Conservation (phyloP, 176 grass and related monocot genomes). For the Alopecurus myosuroides region DNA sequence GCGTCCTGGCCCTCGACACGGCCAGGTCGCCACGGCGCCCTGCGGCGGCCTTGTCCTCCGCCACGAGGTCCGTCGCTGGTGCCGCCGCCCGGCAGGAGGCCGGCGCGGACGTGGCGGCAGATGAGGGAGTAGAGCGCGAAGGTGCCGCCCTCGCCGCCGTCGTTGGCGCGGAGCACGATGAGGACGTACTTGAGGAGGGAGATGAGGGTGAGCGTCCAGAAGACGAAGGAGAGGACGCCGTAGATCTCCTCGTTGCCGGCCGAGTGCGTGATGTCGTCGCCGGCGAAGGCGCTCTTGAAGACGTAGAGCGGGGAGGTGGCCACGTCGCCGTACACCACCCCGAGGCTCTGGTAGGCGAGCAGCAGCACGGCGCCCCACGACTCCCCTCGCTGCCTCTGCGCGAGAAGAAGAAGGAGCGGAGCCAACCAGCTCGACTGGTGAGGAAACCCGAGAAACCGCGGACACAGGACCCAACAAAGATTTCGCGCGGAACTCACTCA, state of each 20-base stretch:
- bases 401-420: not conserved
- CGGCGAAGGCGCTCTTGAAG: conserved; percentile 87
- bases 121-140: conserved; percentile 99
- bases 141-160: conserved; percentile 94
- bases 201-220: conserved; percentile 96
- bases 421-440: not conserved
- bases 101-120: conserved; percentile 79
- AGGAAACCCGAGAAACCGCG: not conserved
- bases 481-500: conserved; percentile 4
- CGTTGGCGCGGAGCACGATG: conserved; percentile 84
- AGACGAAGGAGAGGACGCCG: conserved; percentile 96
- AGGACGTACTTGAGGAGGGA: conserved; percentile 94
- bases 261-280: conserved; percentile 84
- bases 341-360: conserved; percentile 94
- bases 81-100: conserved; percentile 63
- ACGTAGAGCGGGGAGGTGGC: conserved; percentile 96
- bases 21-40: not conserved
- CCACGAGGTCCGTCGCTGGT: conserved; percentile 57
- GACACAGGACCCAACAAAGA: not conserved
- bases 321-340: conserved; percentile 94
- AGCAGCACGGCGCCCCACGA: conserved; percentile 68
- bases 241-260: conserved; percentile 96
- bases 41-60: conserved; percentile 10
- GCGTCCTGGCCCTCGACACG: conserved; percentile 8
- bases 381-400: conserved; percentile 38